Evolutionary conservation across 164 flowering plant genomes (phyloP).

Genomic region (Cinnamomum chago): DNA sequence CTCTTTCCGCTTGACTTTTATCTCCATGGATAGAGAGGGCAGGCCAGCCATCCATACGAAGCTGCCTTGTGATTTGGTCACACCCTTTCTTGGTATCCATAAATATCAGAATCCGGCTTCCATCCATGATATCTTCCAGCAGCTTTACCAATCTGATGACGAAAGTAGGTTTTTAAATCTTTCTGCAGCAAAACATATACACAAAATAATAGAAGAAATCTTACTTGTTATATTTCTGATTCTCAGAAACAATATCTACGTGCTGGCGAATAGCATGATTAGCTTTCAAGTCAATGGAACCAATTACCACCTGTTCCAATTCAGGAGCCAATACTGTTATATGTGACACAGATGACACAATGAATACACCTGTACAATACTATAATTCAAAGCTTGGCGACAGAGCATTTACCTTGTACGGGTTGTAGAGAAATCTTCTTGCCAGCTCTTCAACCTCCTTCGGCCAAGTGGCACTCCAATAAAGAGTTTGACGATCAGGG

Average conservation of each 20-base stretch:
- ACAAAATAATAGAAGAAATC: neutral
- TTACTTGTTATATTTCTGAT: constrained; percentile 91
- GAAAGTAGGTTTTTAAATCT: neutral
- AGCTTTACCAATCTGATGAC: constrained; percentile 69
- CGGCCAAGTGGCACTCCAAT: constrained; percentile 99
- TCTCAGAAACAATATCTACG: constrained; percentile 92
- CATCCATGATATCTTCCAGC: constrained; percentile 98
- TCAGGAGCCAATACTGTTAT: neutral
- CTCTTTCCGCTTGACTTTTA: constrained; percentile 98
- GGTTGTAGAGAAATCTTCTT: constrained; percentile 64
- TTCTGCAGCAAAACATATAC: neutral
- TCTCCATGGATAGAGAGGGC: constrained; percentile 98
- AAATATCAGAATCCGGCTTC: constrained; percentile 89
- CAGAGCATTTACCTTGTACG: constrained; percentile 64
- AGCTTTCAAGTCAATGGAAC: constrained; percentile 90
- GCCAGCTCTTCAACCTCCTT: constrained; percentile 96
- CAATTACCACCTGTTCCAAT: constrained; percentile 70
- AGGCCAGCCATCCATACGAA: constrained; percentile 99
- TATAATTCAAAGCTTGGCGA: too few relatives aligned
- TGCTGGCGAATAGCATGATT: constrained; percentile 90
- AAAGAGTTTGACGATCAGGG: constrained; percentile 95
- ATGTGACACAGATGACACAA: neutral
- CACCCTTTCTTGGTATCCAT: constrained; percentile 99
- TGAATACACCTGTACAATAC: neutral
- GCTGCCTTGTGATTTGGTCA: constrained; percentile 93